Evolutionary conservation across 306 rosid genomes (phyloP).

Genomic region (Myrica gale): DNA sequence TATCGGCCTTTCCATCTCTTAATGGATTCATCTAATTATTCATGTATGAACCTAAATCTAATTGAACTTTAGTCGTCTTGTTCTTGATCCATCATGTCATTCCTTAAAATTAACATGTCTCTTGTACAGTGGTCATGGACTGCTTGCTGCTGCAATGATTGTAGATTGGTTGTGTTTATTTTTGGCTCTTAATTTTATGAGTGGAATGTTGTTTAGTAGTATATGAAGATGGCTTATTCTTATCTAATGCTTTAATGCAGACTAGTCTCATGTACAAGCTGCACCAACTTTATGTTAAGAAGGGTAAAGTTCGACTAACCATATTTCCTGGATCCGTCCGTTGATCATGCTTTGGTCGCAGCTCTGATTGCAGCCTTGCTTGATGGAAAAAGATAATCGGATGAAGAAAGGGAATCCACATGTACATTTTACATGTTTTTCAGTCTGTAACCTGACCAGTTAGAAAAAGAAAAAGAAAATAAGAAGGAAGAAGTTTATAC

Average conservation of each 20-base stretch:
- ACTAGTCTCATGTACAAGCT: constrained; percentile 60
- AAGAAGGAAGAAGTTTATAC: not conserved
- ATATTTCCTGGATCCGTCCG: constrained; percentile 34
- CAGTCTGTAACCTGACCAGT: not conserved
- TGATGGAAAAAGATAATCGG: constrained; percentile 21
- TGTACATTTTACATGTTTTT: not conserved
- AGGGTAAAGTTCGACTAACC: constrained; percentile 49
- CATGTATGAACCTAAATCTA: not conserved
- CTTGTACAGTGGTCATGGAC: not conserved
- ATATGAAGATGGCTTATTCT: not conserved
- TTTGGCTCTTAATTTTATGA: not conserved
- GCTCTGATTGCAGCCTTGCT: constrained; percentile 47
- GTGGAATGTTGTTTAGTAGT: too few relatives aligned
- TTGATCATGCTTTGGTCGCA: constrained; percentile 36
- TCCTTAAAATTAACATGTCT: not conserved
- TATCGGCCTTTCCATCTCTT: not conserved
- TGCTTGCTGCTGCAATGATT: not conserved
- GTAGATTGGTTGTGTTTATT: not conserved
- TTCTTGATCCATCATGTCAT: not conserved
- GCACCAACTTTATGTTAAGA: constrained; percentile 37
- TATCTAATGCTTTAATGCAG: constrained; percentile 31
- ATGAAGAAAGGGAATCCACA: not conserved
- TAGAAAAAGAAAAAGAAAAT: not conserved
- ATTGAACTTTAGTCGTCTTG: not conserved
- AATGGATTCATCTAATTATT: not conserved